Conservation (phyloP, 805 yeast genomes). For the Saccharomycodes ludwigii region DNA sequence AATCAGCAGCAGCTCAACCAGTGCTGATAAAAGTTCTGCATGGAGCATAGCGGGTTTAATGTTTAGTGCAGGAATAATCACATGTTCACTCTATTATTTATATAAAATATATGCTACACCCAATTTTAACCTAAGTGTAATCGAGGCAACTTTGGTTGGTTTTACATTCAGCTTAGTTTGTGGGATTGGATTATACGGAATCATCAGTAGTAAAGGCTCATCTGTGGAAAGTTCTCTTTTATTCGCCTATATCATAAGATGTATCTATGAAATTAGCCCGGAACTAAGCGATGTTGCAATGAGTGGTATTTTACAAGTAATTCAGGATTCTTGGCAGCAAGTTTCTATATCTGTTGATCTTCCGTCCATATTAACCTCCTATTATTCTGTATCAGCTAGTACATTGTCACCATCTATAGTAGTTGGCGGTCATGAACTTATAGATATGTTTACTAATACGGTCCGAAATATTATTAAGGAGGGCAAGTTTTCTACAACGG, state of each 20-base stretch:
- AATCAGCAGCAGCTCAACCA: conserved; percentile 1
- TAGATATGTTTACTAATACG: too few species aligned
- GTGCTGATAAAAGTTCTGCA: conserved; percentile 45
- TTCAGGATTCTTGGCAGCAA: conserved; percentile 26
- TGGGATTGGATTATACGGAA: conserved; percentile 71
- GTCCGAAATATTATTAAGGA: too few species aligned
- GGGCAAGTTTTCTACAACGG: too few species aligned
- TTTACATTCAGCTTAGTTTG: conserved; percentile 67
- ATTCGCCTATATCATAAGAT: conserved; percentile 84
- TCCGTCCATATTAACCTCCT: too few species aligned
- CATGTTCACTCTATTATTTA: conserved; percentile 66
- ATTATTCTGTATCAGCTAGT: too few species aligned
- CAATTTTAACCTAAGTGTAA: conserved; percentile 53
- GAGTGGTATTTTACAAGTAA: conserved; percentile 28
- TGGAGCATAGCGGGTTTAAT: conserved; percentile 70
- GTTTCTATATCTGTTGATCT: too few species aligned
- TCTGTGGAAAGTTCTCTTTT: conserved; percentile 80
- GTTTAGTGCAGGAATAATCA: conserved; percentile 60
- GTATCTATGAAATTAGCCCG: conserved; percentile 87
- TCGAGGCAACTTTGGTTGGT: conserved; percentile 76
- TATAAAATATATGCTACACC: conserved; percentile 75
- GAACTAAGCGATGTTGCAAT: conserved; percentile 53
- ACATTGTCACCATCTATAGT: too few species aligned
- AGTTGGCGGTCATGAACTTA: too few species aligned
- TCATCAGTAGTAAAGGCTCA: conserved; percentile 73